Evolutionary conservation across 148 eudicot species (phyloP).

Genomic region (Nepenthes gracilis): DNA sequence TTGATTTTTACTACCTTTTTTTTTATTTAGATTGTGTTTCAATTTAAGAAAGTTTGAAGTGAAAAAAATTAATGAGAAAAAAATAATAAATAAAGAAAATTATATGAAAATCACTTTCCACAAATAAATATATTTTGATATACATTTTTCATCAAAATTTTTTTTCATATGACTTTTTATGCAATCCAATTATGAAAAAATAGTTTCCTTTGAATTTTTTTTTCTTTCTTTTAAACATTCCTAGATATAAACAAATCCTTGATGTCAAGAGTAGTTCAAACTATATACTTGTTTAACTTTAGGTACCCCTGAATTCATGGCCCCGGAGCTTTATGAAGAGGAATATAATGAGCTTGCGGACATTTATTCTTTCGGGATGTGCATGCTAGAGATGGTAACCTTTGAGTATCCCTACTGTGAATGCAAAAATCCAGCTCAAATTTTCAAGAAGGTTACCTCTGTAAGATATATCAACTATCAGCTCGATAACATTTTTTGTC

Average conservation of each 20-base stretch:
- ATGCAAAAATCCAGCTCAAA: slow-evolving; percentile 18
- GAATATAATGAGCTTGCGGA: slow-evolving; percentile 19
- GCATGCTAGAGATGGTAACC: slow-evolving; percentile 24
- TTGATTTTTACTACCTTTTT: too few species aligned
- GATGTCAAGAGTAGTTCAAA: neutral
- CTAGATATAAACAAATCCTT: neutral
- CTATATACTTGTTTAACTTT: neutral
- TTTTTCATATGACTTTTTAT: too few species aligned
- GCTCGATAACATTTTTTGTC: neutral
- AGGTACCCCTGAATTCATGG: slow-evolving; percentile 22
- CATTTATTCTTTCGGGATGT: slow-evolving; percentile 25
- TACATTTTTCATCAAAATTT: too few species aligned
- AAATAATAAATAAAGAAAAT: too few species aligned
- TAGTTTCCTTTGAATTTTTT: too few species aligned
- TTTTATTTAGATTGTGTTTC: too few species aligned
- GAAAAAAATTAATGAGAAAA: too few species aligned
- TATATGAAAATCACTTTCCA: too few species aligned
- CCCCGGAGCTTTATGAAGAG: slow-evolving; percentile 21
- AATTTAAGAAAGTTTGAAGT: too few species aligned
- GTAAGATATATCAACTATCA: slow-evolving; percentile 8
- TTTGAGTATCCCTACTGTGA: slow-evolving; percentile 18
- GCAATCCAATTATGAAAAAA: too few species aligned
- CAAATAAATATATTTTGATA: too few species aligned
- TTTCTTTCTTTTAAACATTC: too few species aligned
- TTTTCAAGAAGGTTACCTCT: slow-evolving; percentile 12